Base-by-base conservation (phyloP, 306 rosid genomes). In the Erythrophleum fordii region DNA sequence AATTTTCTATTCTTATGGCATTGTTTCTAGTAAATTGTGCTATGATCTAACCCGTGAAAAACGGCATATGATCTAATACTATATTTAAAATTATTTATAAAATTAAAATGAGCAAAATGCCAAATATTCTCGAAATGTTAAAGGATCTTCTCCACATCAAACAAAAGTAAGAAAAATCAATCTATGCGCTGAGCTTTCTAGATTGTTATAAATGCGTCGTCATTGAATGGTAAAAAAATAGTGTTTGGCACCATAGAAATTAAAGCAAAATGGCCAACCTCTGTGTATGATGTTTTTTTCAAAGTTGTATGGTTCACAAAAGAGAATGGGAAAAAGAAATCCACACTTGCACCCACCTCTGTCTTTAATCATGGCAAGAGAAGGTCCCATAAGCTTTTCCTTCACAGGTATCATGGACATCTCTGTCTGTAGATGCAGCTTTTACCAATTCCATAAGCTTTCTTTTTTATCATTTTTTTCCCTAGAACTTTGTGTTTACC, bases 331-430 rank as follows among this genome's bases (percentile, higher is more conserved):
- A 45, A 77, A 79, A 76, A 72, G 62, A 79, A 66, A 75, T 12
- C 23, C 66, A 45, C 20, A 25, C 42, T 72, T 53, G 58, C 74
- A 80, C 86, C 87, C 85, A 59, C 88, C 82, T 79, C 51, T 85
- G 82, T 84, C 94, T 91, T 90, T 88, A 90, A 90, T 92, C 83
- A 92, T 90, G 82, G 73, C 80, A 22, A 69, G 85, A 77, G 86
- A 82, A 85, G 88, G 92, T 81, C 88, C 95, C 92, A 87, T 88
- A 44, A 55, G 77, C 86, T 86, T 83, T 90, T 87, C 82, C 64
- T 59, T 81, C 91, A 88, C 90, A 88, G 58, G 94, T 84, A 77
- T 85, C 84, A 80, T 84, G 87, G 82, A 84, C 86, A 83, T 70
- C 81, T 73, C 70, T 87, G 87, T 90, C 71, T 81, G 20, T 73